A percentile compares a stretch with the other conserved stretches of the same genome.
Evolutionary conservation across 2,329 filamentous ascomycete genomes (phyloP).

Genomic region (Metarhizium anisopliae): DNA sequence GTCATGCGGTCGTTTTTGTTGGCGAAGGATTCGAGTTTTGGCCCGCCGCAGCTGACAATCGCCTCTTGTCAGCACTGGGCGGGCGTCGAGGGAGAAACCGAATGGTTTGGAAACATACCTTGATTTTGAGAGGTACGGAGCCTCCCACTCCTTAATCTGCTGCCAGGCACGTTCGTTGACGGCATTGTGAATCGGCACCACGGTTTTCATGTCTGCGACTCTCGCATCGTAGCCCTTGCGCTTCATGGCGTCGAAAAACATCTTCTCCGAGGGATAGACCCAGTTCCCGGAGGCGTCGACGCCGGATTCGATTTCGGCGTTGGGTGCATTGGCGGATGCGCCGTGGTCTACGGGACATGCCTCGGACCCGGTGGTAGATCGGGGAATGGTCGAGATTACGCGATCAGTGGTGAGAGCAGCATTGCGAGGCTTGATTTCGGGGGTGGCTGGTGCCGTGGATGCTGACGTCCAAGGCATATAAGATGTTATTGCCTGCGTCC

Average conservation of each 20-base stretch:
- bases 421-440: constrained; percentile 7
- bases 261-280: constrained; percentile 93
- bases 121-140: constrained; percentile 49
- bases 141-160: constrained; percentile 87
- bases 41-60: constrained; percentile 53
- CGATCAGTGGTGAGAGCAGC: constrained; percentile 53
- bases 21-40: constrained; percentile 73
- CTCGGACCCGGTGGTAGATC: constrained; percentile 34
- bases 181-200: constrained; percentile 96
- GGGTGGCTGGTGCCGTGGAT: constrained; percentile 12
- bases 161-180: constrained; percentile 96
- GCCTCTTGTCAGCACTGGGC: neutral
- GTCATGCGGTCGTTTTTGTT: constrained; percentile 64
- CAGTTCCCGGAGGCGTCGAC: constrained; percentile 73
- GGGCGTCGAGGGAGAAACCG: constrained; percentile 2
- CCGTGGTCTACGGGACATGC: constrained; percentile 31
- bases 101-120: constrained; percentile 32
- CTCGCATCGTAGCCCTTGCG: constrained; percentile 72
- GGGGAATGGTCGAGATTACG: constrained; percentile 72
- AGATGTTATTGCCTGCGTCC: constrained; percentile 33
- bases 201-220: constrained; percentile 73
- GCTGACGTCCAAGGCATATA: constrained; percentile 32
- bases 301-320: constrained; percentile 71
- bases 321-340: constrained; percentile 59
- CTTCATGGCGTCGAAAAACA: constrained; percentile 97